A percentile compares a stretch with the other conserved stretches of the same genome.
Conservation (phyloP, 805 yeast species). For the Komagataella pseudopastoris region DNA sequence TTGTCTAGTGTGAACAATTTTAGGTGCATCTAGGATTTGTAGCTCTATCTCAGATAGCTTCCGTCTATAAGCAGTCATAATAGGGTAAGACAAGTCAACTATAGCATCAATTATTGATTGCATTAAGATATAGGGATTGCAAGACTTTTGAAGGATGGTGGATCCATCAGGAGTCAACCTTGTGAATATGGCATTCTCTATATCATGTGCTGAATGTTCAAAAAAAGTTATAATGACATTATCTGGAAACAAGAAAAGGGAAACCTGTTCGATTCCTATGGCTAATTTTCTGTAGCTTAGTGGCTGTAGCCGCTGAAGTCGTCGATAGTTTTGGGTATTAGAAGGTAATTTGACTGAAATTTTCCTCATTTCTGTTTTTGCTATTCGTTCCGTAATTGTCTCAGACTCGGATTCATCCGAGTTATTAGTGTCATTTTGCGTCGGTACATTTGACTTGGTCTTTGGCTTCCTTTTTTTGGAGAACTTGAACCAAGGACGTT, state of each 20-base stretch:
- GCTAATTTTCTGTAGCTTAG: slow-evolving; percentile 24
- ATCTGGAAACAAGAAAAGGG: slow-evolving; percentile 30
- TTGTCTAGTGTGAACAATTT: slow-evolving; percentile 34
- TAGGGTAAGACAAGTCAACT: slow-evolving; percentile 40
- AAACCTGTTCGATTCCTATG: slow-evolving; percentile 44
- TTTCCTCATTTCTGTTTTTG: slow-evolving; percentile 15
- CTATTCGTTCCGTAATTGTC: slow-evolving; percentile 10
- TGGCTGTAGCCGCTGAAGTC: slow-evolving; percentile 28
- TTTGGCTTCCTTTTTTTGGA: background rate
- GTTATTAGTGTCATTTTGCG: background rate
- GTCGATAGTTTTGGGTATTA: slow-evolving; percentile 10
- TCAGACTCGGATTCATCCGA: background rate
- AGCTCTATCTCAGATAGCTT: slow-evolving; percentile 34
- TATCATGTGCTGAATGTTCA: slow-evolving; percentile 40
- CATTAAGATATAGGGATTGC: slow-evolving; percentile 36
- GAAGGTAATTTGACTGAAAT: slow-evolving; percentile 19
- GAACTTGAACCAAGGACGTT: background rate
- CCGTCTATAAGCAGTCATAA: slow-evolving; percentile 35
- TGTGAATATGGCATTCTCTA: slow-evolving; percentile 35
- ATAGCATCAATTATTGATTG: slow-evolving; percentile 42
- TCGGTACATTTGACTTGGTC: background rate
- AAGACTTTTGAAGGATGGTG: slow-evolving; percentile 34
- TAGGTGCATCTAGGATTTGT: slow-evolving; percentile 37
- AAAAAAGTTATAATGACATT: slow-evolving; percentile 40
- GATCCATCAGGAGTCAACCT: slow-evolving; percentile 26